Evolutionary conservation across 257 asterid species (phyloP).

Genomic region (Solanum pimpinellifolium): DNA sequence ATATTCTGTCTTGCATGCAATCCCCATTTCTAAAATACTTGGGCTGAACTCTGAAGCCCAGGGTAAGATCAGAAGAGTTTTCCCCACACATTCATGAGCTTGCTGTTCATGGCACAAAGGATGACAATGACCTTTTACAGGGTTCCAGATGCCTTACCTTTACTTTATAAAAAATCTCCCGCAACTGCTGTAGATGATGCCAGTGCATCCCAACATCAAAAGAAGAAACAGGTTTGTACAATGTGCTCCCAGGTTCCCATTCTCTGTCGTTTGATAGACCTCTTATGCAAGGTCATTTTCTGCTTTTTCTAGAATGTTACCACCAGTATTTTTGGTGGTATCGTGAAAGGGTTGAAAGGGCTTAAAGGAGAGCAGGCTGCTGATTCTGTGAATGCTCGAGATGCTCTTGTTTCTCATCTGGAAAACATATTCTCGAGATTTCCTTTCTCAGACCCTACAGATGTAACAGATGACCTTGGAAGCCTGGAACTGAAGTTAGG

Average conservation of each 20-base stretch:
- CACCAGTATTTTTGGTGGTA: conserved; percentile 57
- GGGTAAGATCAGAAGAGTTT: neutral
- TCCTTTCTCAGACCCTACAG: conserved; percentile 59
- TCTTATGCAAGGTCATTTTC: conserved; percentile 2
- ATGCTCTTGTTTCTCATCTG: conserved; percentile 38
- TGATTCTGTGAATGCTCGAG: conserved; percentile 38
- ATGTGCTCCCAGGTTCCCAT: neutral
- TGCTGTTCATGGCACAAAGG: neutral
- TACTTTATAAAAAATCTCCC: conserved; percentile 65
- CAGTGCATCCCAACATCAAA: conserved; percentile 32
- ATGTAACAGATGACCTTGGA: conserved; percentile 19
- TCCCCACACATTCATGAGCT: neutral
- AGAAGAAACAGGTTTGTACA: conserved; percentile 42
- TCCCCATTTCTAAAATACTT: neutral
- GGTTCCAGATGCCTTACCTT: conserved; percentile 52
- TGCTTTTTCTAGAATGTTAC: conserved; percentile 32
- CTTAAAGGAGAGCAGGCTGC: conserved; percentile 31
- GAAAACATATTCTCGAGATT: conserved; percentile 76
- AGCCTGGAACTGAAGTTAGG: conserved; percentile 58
- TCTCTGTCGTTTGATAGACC: neutral
- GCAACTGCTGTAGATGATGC: conserved; percentile 51
- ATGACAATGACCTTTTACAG: conserved; percentile 27
- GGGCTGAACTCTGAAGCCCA: neutral
- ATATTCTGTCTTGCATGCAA: neutral
- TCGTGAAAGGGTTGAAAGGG: conserved; percentile 83